Base-by-base conservation (phyloP, 768 basidiomycete genomes). In the Lentinula edodes region DNA sequence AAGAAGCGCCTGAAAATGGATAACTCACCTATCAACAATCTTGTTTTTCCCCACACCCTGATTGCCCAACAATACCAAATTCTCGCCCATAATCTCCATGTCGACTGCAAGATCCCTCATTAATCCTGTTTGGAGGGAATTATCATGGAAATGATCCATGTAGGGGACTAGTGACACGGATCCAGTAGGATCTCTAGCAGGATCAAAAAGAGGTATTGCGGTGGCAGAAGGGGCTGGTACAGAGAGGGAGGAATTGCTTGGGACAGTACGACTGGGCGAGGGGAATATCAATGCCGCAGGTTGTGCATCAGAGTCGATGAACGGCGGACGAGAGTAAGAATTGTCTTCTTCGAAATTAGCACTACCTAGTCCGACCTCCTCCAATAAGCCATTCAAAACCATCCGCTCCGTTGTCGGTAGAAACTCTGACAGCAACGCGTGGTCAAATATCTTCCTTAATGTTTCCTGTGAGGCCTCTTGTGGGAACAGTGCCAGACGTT, bases 11-110 rank as follows among this genome's bases (percentile, higher is more conserved):
- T 3, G 35, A 16, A 16, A 38, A 23, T 1, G 58, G 15, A 16
- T 20, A 3, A 69, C 78, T 64, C 46, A 82, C 82, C 84, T 72
- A 69, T 88, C 87, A 23, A 88, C 75, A 48, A 88, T 80, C 71
- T 87, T 87, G 68, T 88, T 88, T 76, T 87, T 88, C 15, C 87
- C 87, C 12, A 88, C 87, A 41, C 87, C 87, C 80, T 88, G 87
- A 67, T 89, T 89, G 18, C 87, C 87, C 1, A 89, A 73, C 9
- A 89, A 67, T 5, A 89, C 85, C 35, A 88, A 73, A 69, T 89
- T 86, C 66, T 87, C 86, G 5, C 81, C 78, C 9, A 88, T 70
- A 9, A 86, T 61, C 69, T 87, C 86, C 32, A 87, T 62, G 66
- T 89, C 87, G 23, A 86, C 76, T 0, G 83, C 87, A 38, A 87